Evolutionary conservation across 2,329 filamentous ascomycete genomes (phyloP).

Genomic region (Colletotrichum graminicola): DNA sequence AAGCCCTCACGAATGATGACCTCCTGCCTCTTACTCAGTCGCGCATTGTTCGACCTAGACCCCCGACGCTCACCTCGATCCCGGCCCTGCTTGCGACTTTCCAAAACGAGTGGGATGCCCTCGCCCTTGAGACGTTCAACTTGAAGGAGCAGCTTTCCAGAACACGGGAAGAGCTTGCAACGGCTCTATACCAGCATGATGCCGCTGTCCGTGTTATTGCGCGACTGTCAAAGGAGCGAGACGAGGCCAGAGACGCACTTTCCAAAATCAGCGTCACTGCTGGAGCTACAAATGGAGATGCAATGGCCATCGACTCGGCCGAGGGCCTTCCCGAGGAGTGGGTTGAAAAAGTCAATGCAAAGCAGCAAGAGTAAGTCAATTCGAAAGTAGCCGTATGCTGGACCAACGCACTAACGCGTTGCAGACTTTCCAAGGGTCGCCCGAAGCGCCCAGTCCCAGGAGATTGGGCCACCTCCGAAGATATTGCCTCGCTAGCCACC

Average conservation of each 20-base stretch:
- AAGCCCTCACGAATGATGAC: conserved; percentile 86
- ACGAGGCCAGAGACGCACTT: conserved; percentile 90
- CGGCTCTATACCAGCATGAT: conserved; percentile 96
- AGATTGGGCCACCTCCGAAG: conserved; percentile 84
- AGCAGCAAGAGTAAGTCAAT: conserved; percentile 78
- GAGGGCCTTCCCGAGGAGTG: conserved; percentile 81
- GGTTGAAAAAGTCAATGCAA: conserved; percentile 79
- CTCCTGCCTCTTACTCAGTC: conserved; percentile 88
- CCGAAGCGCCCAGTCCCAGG: conserved; percentile 90
- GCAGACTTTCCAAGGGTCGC: conserved; percentile 85
- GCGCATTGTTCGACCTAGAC: conserved; percentile 86
- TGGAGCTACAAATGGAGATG: conserved; percentile 74
- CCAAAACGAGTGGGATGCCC: conserved; percentile 97
- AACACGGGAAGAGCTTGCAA: conserved; percentile 92
- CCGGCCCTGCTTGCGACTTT: conserved; percentile 93
- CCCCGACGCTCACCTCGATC: conserved; percentile 94
- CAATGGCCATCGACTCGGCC: conserved; percentile 88
- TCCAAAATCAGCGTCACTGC: conserved; percentile 83
- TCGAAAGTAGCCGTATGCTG: conserved; percentile 27
- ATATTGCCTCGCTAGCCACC: conserved; percentile 67
- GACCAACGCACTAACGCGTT: conserved; percentile 20
- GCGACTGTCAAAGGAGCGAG: conserved; percentile 87
- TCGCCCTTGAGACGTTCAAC: conserved; percentile 92
- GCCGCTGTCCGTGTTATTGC: conserved; percentile 96
- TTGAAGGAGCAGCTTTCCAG: conserved; percentile 89